These are phyloP conservation scores for Paramecium octaurelia DNA, from an alignment of 73 alveolate genomes.

Conservation along the genomic window DNA sequence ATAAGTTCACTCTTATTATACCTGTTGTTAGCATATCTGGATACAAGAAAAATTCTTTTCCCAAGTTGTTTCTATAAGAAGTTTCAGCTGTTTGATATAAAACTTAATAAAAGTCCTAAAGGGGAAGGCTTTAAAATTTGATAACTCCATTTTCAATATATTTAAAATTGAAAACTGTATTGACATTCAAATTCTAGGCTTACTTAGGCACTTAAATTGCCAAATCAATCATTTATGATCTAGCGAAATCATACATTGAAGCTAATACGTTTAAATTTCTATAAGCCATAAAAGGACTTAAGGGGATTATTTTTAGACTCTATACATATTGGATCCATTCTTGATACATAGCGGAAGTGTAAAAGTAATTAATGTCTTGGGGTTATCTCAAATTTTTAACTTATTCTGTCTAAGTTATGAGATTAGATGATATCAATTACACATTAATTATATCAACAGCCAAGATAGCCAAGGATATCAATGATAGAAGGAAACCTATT, in stretches of 20 bases:
- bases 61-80: background rate
- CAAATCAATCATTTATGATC: background rate
- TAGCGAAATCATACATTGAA: background rate
- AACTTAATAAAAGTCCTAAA: background rate
- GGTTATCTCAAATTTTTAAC: background rate
- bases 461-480: background rate
- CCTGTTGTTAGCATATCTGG: background rate
- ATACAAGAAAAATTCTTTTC: background rate
- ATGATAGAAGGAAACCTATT: background rate
- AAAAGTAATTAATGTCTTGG: background rate
- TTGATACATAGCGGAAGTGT: background rate
- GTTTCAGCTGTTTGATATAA: background rate
- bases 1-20: background rate
- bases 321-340: background rate
- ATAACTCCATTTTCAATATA: background rate
- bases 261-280: background rate
- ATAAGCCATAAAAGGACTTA: background rate
- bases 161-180: background rate
- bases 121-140: background rate
- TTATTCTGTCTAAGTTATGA: background rate
- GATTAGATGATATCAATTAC: background rate
- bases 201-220: background rate
- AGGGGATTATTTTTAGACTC: background rate
- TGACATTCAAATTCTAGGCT: background rate
- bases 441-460: background rate